phyloP scores from a whole-genome alignment of 1,139 yeast genomes.

The Yamadazyma membranifaciens region DNA sequence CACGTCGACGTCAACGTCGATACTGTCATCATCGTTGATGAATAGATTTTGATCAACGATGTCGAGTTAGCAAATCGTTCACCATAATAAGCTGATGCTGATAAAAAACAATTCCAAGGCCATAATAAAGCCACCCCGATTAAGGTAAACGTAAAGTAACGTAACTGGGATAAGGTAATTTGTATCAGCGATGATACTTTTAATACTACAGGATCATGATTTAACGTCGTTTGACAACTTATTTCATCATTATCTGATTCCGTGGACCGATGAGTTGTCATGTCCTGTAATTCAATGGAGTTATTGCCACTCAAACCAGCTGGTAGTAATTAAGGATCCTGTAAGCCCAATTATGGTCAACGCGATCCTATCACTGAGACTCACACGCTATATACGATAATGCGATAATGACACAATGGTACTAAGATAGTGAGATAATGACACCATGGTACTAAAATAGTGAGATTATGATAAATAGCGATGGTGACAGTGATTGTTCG shows the following conservation, averaged over 20 bases:
- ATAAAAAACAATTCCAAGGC: slow-evolving; percentile 95
- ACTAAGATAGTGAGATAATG: no score
- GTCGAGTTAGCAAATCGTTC: slow-evolving; percentile 58
- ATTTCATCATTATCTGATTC: slow-evolving; percentile 5
- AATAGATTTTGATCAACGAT: slow-evolving; percentile 56
- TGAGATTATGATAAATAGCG: no score
- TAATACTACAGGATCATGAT: slow-evolving; percentile 29
- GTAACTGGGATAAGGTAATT: slow-evolving; percentile 34
- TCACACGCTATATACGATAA: neutral
- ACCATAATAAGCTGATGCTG: slow-evolving; percentile 82
- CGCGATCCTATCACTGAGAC: no score
- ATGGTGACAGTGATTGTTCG: no score
- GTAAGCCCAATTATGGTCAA: no score
- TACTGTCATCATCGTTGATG: slow-evolving; percentile 87
- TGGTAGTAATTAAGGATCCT: no score
- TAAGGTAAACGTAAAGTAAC: slow-evolving; percentile 62
- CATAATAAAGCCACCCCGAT: slow-evolving; percentile 79
- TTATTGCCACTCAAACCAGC: slow-evolving; percentile 6
- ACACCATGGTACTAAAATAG: no score
- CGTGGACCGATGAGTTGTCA: slow-evolving; percentile 18
- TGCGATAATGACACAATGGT: neutral
- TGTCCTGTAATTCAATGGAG: slow-evolving; percentile 16
- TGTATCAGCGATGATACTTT: slow-evolving; percentile 15
- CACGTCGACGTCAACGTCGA: slow-evolving; percentile 71
- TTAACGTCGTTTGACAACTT: neutral